Evolutionary conservation across 306 rosid species (phyloP).

Genomic region (Erythrophleum fordii): DNA sequence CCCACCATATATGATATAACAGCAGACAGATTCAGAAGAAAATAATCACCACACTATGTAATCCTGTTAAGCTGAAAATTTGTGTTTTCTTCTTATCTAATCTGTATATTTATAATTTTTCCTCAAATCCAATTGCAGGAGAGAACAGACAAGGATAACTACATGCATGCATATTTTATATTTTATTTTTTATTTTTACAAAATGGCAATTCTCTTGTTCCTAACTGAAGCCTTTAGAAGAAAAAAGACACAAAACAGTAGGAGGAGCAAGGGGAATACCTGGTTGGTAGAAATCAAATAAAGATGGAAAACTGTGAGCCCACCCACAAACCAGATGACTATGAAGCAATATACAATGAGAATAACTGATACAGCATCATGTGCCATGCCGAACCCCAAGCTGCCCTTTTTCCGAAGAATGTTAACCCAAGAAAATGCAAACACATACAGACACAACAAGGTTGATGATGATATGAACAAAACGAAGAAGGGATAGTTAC

Average conservation of each 20-base stretch:
- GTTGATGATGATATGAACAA: slow-evolving; percentile 81
- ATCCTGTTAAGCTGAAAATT: background rate
- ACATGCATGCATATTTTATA: background rate
- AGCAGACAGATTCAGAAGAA: background rate
- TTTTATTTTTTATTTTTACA: too few relatives aligned
- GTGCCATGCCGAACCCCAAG: slow-evolving; percentile 55
- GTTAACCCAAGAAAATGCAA: slow-evolving; percentile 77
- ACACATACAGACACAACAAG: slow-evolving; percentile 75
- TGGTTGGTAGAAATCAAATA: slow-evolving; percentile 89
- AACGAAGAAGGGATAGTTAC: slow-evolving; percentile 87
- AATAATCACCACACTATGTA: background rate
- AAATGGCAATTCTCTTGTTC: background rate
- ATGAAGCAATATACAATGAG: slow-evolving; percentile 86
- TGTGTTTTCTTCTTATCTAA: background rate
- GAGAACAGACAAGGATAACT: background rate
- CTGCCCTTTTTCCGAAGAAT: slow-evolving; percentile 53
- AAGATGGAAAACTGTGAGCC: slow-evolving; percentile 86
- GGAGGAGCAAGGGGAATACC: slow-evolving; percentile 49
- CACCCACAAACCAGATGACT: slow-evolving; percentile 95
- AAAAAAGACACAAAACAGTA: background rate
- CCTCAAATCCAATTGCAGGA: background rate
- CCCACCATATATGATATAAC: background rate
- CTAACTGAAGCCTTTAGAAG: background rate
- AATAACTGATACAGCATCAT: slow-evolving; percentile 60
- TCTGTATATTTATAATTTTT: background rate